Base-by-base conservation (phyloP, 148 eudicot species). In the Agrostemma githago region DNA sequence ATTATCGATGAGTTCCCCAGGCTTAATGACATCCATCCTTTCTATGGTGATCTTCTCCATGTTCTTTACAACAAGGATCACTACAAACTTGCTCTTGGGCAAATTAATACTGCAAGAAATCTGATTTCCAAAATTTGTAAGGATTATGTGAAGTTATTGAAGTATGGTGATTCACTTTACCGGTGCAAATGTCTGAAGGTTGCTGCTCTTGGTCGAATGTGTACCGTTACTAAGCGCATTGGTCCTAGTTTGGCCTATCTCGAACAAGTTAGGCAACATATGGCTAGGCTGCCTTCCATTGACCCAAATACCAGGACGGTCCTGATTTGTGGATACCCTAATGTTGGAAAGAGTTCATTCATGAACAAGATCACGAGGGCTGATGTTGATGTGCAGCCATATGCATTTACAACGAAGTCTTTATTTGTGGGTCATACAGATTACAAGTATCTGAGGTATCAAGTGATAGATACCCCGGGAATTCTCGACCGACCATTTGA, bases 191-290 rank as follows among this genome's bases (percentile, higher is more conserved):
- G 91, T 14, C 85, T 93, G 38, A 93, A 93, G 72, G 98, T 93
- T 70, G 97, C 98, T 78, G 98, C 98, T 67, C 96, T 93, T 75
- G 98, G 98, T 40, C 90, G 97, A 44, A 93, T 93, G 98, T 93
- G 98, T 75, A 93, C 98, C 54, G 92, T 89, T 20, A 79, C 87
- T 20, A 93, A 93, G 84, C 84, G 96, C 41, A 77, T 93, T 42
- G 80, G 91, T 62, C 96, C 97, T 20, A 93, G 98, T 87, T 83
- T 93, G 84, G 97, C 97, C 40, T 93, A 91, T 81, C 92, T 93
- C 46, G 98, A 91, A 58, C 92, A 93, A 81, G 89, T 93, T 62
- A 89, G 98, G 81, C 91, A 93, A 72, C 98, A 93, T 79, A 93
- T 93, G 97, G 91, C 97, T 2, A 91, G 98, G 80, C 68, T 93